Conservation (phyloP, 2,329 filamentous ascomycete genomes). For the Sporothrix phasma region DNA sequence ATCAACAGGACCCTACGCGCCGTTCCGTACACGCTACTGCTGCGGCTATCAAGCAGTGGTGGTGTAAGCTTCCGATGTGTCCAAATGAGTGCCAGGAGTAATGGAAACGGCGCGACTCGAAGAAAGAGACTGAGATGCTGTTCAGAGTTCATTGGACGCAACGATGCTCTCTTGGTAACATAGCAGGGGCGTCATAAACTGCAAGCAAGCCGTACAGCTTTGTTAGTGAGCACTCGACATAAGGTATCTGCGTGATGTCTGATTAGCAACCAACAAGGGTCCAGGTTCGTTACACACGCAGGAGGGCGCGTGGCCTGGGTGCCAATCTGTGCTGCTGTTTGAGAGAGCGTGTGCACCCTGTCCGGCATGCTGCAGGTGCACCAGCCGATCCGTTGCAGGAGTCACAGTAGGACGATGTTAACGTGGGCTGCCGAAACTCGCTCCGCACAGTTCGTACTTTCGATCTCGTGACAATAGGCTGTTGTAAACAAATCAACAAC, state of each 20-base stretch:
- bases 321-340: not conserved
- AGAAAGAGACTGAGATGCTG: not conserved
- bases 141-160: not conserved
- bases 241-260: not conserved
- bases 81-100: not conserved
- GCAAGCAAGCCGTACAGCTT: not conserved
- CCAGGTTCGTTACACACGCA: not conserved
- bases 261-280: not conserved
- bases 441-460: not conserved
- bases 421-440: too few relatives aligned
- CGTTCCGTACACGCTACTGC: constrained; percentile 10
- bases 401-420: not conserved
- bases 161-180: not conserved
- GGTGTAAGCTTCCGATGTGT: constrained; percentile 10
- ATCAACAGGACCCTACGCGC: not conserved
- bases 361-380: constrained; percentile 4
- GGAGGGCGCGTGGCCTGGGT: not conserved
- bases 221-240: not conserved
- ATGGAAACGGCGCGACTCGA: not conserved
- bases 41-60: constrained; percentile 4
- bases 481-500: not conserved
- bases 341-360: not conserved
- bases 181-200: not conserved
- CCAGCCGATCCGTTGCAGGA: not conserved
- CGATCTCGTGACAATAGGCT: not conserved